phyloP scores from a whole-genome alignment of 2,329 filamentous ascomycete species.

The Nannizziopsis arthrosporioides region DNA sequence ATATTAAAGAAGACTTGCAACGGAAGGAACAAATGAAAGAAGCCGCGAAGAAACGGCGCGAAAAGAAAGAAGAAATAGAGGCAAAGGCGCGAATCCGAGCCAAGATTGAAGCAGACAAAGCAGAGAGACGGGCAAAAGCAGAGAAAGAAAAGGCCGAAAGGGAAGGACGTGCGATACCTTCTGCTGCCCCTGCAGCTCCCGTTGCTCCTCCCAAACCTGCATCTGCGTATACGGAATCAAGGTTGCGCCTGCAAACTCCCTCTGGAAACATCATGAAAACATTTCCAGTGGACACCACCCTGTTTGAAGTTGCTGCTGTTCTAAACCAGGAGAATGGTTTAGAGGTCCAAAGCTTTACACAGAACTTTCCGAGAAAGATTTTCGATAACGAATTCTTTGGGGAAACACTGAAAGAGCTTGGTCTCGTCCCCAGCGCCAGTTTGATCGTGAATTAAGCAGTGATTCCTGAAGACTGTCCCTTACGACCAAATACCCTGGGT shows the following conservation, averaged over 20 bases:
- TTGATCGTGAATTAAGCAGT: constrained; percentile 51
- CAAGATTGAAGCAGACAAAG: constrained; percentile 90
- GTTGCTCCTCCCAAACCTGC: constrained; percentile 49
- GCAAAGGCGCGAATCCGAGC: constrained; percentile 83
- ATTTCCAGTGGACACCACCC: constrained; percentile 73
- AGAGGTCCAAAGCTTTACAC: constrained; percentile 63
- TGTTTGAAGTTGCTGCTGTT: constrained; percentile 80
- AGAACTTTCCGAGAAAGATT: constrained; percentile 76
- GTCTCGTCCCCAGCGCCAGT: constrained; percentile 79
- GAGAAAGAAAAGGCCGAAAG: constrained; percentile 75
- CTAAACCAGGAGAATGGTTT: constrained; percentile 59
- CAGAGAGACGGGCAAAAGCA: constrained; percentile 71
- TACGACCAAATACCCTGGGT: too few relatives aligned
- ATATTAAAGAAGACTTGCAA: constrained; percentile 76
- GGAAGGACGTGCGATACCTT: constrained; percentile 54
- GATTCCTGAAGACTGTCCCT: background rate
- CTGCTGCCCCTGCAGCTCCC: constrained; percentile 34
- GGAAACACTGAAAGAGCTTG: constrained; percentile 84
- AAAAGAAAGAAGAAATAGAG: constrained; percentile 74
- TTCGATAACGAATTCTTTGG: constrained; percentile 69
- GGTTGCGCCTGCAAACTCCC: constrained; percentile 67
- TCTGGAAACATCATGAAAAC: constrained; percentile 74
- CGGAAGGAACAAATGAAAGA: constrained; percentile 89
- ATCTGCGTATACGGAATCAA: constrained; percentile 64
- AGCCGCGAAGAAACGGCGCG: constrained; percentile 69